phyloP scores from a whole-genome alignment of 1,284 basidiomycete species.

The Bjerkandera adusta region DNA sequence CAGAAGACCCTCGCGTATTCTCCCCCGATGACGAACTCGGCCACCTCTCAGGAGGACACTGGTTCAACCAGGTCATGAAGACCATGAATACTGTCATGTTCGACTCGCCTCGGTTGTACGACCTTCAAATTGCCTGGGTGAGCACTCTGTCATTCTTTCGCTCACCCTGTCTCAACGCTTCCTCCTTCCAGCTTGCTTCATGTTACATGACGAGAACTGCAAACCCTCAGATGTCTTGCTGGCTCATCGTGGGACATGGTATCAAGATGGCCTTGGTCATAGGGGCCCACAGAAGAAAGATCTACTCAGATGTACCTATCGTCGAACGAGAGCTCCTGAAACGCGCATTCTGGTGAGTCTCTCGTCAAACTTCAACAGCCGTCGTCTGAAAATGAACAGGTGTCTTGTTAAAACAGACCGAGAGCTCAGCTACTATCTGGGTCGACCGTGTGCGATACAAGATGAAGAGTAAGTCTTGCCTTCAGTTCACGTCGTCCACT shows the following conservation, averaged over 20 bases:
- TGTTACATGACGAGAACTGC: conserved; percentile 40
- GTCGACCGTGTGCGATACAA: conserved; percentile 75
- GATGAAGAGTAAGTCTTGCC: conserved; percentile 66
- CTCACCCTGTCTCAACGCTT: too few species aligned
- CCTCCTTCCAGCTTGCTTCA: conserved; percentile 37
- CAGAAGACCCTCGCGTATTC: conserved; percentile 55
- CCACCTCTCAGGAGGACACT: conserved; percentile 16
- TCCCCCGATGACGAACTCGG: conserved; percentile 22
- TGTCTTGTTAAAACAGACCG: conserved; percentile 60
- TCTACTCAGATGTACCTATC: conserved; percentile 28
- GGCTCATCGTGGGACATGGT: conserved; percentile 26
- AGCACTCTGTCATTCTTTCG: too few species aligned
- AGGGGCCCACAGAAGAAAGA: conserved; percentile 40
- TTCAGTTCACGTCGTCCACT: not conserved
- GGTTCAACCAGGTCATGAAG: conserved; percentile 6
- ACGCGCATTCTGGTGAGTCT: conserved; percentile 69
- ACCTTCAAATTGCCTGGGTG: not conserved
- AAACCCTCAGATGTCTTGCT: conserved; percentile 27
- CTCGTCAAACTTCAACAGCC: too few species aligned
- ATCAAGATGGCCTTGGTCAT: conserved; percentile 47
- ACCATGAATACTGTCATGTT: not conserved
- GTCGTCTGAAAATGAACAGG: conserved; percentile 35
- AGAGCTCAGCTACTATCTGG: conserved; percentile 62
- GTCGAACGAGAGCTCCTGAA: conserved; percentile 55
- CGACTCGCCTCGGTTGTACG: not conserved